Evolutionary conservation across 1,139 yeast genomes (phyloP).

Genomic region (Pneumocystis canis): DNA sequence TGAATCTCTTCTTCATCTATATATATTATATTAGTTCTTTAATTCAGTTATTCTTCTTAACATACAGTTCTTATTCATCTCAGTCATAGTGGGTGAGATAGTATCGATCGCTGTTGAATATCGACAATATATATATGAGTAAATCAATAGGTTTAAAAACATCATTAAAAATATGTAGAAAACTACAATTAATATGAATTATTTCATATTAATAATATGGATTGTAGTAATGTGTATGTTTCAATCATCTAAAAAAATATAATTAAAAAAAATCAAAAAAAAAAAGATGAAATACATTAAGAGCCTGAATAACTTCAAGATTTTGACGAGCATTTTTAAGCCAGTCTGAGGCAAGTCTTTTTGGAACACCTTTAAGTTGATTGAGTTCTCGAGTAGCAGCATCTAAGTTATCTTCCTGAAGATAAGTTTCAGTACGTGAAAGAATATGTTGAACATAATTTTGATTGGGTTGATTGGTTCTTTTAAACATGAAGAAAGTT

Average conservation of each 20-base stretch:
- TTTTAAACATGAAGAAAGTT: conserved; percentile 55
- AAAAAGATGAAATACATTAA: conserved; percentile 2
- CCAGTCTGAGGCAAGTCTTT: conserved; percentile 85
- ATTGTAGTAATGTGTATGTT: background rate
- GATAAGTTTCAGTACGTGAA: conserved; percentile 67
- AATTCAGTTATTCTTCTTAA: background rate
- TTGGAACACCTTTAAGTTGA: conserved; percentile 82
- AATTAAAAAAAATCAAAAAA: background rate
- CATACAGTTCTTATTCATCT: background rate
- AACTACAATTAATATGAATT: background rate
- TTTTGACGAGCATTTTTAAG: conserved; percentile 39
- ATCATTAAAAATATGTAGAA: background rate
- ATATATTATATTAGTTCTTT: background rate
- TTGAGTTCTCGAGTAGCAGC: conserved; percentile 88
- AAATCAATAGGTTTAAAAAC: too few species aligned
- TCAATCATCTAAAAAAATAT: background rate
- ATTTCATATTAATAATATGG: background rate
- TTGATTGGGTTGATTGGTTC: conserved; percentile 54
- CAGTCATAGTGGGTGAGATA: background rate
- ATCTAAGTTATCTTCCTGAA: conserved; percentile 64
- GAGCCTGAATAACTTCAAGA: conserved; percentile 12
- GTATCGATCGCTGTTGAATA: background rate
- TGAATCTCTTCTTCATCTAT: background rate
- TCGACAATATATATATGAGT: too few species aligned
- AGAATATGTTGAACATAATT: conserved; percentile 77